phyloP scores from a whole-genome alignment of 2,329 filamentous ascomycete species.

The Verticillium nubilum region DNA sequence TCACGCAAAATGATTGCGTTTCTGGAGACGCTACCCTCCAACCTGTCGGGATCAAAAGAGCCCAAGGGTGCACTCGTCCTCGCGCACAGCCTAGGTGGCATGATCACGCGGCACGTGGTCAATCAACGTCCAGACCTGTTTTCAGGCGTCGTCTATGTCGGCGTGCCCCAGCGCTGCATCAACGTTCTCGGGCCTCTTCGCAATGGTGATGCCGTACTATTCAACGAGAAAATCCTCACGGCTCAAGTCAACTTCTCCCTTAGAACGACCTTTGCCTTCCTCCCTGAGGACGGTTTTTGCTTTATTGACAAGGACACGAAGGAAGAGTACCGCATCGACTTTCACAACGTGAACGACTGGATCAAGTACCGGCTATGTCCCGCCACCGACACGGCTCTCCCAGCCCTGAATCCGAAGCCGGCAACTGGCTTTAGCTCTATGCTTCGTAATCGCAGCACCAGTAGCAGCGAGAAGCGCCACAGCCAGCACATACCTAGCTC shows the following conservation, averaged over 20 bases:
- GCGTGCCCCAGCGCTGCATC: constrained; percentile 78
- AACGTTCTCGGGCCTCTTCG: constrained; percentile 87
- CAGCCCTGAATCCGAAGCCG: constrained; percentile 41
- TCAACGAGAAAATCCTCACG: constrained; percentile 85
- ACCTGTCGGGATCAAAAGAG: constrained; percentile 58
- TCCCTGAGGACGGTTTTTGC: constrained; percentile 82
- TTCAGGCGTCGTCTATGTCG: constrained; percentile 78
- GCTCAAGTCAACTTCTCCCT: constrained; percentile 92
- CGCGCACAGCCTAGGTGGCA: constrained; percentile 79
- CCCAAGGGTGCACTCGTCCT: constrained; percentile 72
- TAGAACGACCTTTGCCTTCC: constrained; percentile 75
- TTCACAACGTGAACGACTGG: constrained; percentile 77
- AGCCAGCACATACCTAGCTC: constrained; percentile 11
- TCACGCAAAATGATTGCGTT: constrained; percentile 68
- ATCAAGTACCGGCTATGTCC: constrained; percentile 72
- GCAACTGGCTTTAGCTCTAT: constrained; percentile 36
- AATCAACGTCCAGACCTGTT: constrained; percentile 83
- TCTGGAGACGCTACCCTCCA: constrained; percentile 69
- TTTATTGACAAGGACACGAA: constrained; percentile 80
- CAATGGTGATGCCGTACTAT: constrained; percentile 85
- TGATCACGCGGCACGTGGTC: constrained; percentile 83
- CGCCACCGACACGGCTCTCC: constrained; percentile 64
- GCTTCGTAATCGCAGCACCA: constrained; percentile 39
- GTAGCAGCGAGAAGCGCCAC: constrained; percentile 27
- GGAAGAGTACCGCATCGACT: constrained; percentile 76